A percentile compares a stretch with the other conserved stretches of the same genome.
phyloP scores from a whole-genome alignment of 495 filamentous ascomycete species.

The Neurospora sp. region DNA sequence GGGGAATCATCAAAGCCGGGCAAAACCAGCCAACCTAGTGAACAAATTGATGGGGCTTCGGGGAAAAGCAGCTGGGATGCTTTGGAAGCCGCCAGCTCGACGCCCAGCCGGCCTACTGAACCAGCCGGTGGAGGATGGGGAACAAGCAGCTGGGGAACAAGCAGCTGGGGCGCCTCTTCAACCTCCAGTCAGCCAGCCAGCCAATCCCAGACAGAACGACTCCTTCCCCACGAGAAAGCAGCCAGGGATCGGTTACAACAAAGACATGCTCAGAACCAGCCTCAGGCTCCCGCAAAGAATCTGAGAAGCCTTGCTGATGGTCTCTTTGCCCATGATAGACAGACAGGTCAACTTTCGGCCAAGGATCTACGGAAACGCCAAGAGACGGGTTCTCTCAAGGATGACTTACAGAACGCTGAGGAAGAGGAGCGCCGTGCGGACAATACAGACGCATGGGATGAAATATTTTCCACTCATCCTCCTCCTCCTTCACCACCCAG shows the following conservation, averaged over 20 bases:
- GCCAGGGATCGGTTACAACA: neutral
- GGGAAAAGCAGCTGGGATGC: neutral
- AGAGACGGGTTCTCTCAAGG: neutral
- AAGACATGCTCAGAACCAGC: neutral
- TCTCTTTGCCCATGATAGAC: neutral
- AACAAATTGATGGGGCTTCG: neutral
- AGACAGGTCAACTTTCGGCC: neutral
- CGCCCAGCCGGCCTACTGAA: neutral
- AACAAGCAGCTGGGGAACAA: neutral
- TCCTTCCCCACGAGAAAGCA: neutral
- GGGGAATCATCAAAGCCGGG: neutral
- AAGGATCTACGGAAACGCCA: neutral
- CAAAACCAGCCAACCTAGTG: neutral
- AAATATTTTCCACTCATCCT: neutral
- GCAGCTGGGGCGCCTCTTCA: neutral
- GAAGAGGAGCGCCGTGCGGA: neutral
- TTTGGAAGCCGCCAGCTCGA: neutral
- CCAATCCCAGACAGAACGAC: neutral
- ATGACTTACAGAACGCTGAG: neutral
- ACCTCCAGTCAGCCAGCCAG: neutral
- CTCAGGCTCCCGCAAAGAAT: neutral
- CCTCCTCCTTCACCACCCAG: neutral
- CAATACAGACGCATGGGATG: neutral
- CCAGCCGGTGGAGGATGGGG: neutral
- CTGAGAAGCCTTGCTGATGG: neutral